Evolutionary conservation across 2,329 filamentous ascomycete species (phyloP).

Genomic region (Paraphoma sp.): DNA sequence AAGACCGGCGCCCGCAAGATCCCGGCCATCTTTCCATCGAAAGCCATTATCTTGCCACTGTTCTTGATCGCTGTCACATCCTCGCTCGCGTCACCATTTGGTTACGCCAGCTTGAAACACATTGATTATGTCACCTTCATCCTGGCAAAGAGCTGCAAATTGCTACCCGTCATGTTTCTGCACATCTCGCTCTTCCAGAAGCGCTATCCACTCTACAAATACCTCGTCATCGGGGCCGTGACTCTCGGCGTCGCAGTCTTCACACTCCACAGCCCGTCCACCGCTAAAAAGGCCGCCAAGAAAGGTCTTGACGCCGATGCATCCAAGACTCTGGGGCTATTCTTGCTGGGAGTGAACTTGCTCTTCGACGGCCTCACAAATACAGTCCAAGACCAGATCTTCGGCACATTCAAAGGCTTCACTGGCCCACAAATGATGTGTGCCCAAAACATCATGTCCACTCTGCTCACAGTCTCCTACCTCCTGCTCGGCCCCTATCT

Average conservation of each 20-base stretch:
- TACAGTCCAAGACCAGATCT: constrained; percentile 95
- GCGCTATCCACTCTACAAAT: constrained; percentile 94
- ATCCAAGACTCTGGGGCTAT: constrained; percentile 77
- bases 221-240: constrained; percentile 88
- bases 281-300: constrained; percentile 47
- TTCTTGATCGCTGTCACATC: constrained; percentile 85
- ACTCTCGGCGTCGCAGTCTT: constrained; percentile 94
- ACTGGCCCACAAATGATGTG: constrained; percentile 99
- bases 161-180: constrained; percentile 97
- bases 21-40: constrained; percentile 76
- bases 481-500: constrained; percentile 81
- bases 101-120: constrained; percentile 88
- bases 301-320: constrained; percentile 63
- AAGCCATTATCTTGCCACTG: constrained; percentile 76
- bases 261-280: constrained; percentile 76
- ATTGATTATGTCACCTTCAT: constrained; percentile 99
- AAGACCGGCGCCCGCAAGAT: constrained; percentile 35
- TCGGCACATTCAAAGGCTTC: constrained; percentile 76
- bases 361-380: constrained; percentile 97
- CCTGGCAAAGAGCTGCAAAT: constrained; percentile 96
- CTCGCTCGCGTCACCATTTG: constrained; percentile 91
- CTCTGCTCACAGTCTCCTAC: constrained; percentile 76
- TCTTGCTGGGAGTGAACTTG: constrained; percentile 86
- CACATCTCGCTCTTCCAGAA: constrained; percentile 91
- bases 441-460: constrained; percentile 89